A percentile compares a stretch with the other conserved stretches of the same genome.
These are phyloP conservation scores for Carpinus viminea DNA, from an alignment of 306 rosid genomes.

Conservation along the genomic window DNA sequence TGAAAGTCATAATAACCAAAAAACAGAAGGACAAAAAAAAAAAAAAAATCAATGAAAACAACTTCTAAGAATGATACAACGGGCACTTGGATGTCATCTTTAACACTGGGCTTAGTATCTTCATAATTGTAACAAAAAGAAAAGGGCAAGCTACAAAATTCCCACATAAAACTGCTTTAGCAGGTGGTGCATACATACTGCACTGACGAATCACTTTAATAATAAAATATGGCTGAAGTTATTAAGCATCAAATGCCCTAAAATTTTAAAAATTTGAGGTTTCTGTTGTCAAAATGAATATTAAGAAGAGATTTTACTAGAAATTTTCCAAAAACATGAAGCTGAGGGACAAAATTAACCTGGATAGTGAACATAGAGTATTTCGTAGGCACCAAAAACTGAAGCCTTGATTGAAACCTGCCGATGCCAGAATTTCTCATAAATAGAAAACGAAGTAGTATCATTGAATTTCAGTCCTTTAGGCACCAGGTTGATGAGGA, in stretches of 20 bases:
- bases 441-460: constrained; percentile 55
- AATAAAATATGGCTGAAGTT: background rate
- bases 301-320: background rate
- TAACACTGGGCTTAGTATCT: background rate
- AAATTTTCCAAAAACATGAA: background rate
- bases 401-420: constrained; percentile 61
- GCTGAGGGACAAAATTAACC: constrained; percentile 43
- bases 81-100: background rate
- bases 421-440: constrained; percentile 69
- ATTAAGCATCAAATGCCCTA: constrained; percentile 16
- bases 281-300: background rate
- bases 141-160: background rate
- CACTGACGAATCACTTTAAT: background rate
- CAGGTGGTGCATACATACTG: background rate
- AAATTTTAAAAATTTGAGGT: constrained; percentile 6
- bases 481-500: constrained; percentile 80
- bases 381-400: constrained; percentile 74
- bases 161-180: constrained; percentile 1
- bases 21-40: no score
- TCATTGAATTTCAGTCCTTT: constrained; percentile 62
- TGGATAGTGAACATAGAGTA: constrained; percentile 76
- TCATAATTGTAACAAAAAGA: background rate
- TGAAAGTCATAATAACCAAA: no score
- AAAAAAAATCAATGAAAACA: background rate
- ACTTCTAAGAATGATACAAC: background rate